A percentile compares a stretch with the other conserved stretches of the same genome.
phyloP scores from a whole-genome alignment of 441 rosid species.

The Erysimum pusillum region DNA sequence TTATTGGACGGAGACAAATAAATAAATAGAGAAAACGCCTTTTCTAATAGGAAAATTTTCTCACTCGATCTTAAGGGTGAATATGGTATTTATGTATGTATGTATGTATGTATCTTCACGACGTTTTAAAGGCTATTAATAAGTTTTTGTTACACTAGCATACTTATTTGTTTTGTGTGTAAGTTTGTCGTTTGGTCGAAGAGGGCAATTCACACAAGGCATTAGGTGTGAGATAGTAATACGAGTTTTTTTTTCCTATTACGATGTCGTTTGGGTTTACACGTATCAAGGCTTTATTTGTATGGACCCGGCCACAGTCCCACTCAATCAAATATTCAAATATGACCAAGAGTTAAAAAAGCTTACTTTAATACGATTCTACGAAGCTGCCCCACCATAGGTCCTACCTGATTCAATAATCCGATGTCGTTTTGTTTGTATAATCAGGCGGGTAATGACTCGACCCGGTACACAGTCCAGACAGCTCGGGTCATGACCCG shows the following conservation, averaged over 20 bases:
- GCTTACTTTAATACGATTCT: constrained; percentile 13
- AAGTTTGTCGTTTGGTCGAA: constrained; percentile 44
- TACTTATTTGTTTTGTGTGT: constrained; percentile 25
- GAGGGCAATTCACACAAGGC: constrained; percentile 28
- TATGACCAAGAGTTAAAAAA: constrained; percentile 26
- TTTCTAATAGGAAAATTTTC: not conserved
- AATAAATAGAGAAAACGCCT: not conserved
- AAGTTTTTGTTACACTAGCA: constrained; percentile 6
- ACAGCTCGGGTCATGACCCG: constrained; percentile 13
- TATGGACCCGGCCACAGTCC: constrained; percentile 36
- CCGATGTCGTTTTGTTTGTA: constrained; percentile 27
- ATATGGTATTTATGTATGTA: not conserved
- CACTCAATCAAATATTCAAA: constrained; percentile 42
- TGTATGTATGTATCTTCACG: not conserved
- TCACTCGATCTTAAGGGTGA: not conserved
- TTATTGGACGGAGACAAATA: too few species aligned
- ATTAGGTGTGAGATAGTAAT: constrained; percentile 20
- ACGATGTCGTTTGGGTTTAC: constrained; percentile 33
- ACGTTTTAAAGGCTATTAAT: not conserved
- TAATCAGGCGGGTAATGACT: not conserved
- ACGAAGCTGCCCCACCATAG: constrained; percentile 2
- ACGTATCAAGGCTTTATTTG: constrained; percentile 42
- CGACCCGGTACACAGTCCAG: constrained; percentile 5
- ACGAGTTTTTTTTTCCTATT: not conserved
- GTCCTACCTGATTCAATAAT: constrained; percentile 15